Base-by-base conservation (phyloP, 176 grass and related monocot species). In the Lolium multiflorum region DNA sequence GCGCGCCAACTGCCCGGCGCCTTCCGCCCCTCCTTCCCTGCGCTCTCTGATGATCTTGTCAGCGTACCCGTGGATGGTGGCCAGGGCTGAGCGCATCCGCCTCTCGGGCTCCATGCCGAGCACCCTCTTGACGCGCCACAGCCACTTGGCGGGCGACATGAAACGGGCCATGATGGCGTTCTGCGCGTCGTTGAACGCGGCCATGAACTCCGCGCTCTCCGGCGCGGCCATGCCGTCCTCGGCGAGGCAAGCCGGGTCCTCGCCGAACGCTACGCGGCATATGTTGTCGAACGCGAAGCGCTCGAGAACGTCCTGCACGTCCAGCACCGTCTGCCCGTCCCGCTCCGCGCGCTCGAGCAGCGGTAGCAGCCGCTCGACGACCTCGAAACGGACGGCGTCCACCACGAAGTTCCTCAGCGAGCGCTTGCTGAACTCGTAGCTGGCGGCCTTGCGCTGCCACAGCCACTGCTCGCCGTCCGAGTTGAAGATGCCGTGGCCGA, bases 401-500 rank as follows among this genome's bases (percentile, higher is more conserved):
- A 90, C 85, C 52, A 92, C 78, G 17, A 92, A 86, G 50, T 25
- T 67, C 50, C 85, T 35, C 3, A 93, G 74, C 15, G 94, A 93
- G 64, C 83, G 81, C 65, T 79, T 93, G 31, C 44, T 86, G 87
- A 96, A 96, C 80, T 93, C 94, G 74, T 80, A 87, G 85, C 89
- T 93, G 11, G 89, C 91, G 41, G 89, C 84, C 81, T 88, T 97
- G 64, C 90, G 88, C 88, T 94, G 95, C 86, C 87, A 78, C 37
- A 59, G 81, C 91, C 95, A 97, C 55, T 86, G 77, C 1, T 97
- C 84, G 0, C 92, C 91, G 24, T 94, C 84, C 9, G 90, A 89
- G 80, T 89, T 94, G 85, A 97, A 94, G 72, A 97, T 94, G 77
- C 95, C 90, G 39, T 80, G 84, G 44, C 95, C 95, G 3, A 97